Evolutionary conservation across 345 rosid species (phyloP), one percentile per base, ranked within the genome.

Genomic region (Nasturtium officinale): DNA sequence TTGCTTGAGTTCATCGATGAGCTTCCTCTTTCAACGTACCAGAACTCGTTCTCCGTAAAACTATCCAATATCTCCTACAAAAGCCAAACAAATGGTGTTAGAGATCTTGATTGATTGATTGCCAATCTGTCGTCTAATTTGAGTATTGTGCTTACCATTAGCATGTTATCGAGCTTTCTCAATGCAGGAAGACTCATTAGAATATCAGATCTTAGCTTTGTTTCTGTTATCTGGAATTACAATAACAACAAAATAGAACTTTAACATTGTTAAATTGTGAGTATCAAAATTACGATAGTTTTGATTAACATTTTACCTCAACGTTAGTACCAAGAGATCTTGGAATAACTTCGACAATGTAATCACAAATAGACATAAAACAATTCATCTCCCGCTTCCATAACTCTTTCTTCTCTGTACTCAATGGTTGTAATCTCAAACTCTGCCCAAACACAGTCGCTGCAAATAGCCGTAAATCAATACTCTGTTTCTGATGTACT

Each of bases 371-470:
- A 20, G 97, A 88, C 61, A 95, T 83, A 63, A 91, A 90, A 69
- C 91, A 91, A 42, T 87, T 76, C 97, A 88, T 95, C 84, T 91
- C 99, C 82, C 96, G 83, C 71, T 76, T 91, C 99, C 99, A 95
- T 80, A 91, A 71, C 0, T 82, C 86, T 69, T 81, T 84, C 83
- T 95, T 95, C 82, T 91, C 96, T 43, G 84, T 79, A 20, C 88
- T 87, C 73, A 94, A 67, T n/a, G 99, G 99, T 54, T 87, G 93
- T 57, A 95, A 79, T 67, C 89, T 85, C 83, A 90, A 66, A 75
- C 83, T 88, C 57, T 87, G 91, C 26, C 99, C 99, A 65, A 91
- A 95, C 33, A 90, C 90, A 15, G 99, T 88, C 15, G 99, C 99
- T 95, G 86, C 78, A 72, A 69, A 18, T 47, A 18, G 12, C 53